Conservation (phyloP, 106 monocot genomes). For the Acorus calamus region DNA sequence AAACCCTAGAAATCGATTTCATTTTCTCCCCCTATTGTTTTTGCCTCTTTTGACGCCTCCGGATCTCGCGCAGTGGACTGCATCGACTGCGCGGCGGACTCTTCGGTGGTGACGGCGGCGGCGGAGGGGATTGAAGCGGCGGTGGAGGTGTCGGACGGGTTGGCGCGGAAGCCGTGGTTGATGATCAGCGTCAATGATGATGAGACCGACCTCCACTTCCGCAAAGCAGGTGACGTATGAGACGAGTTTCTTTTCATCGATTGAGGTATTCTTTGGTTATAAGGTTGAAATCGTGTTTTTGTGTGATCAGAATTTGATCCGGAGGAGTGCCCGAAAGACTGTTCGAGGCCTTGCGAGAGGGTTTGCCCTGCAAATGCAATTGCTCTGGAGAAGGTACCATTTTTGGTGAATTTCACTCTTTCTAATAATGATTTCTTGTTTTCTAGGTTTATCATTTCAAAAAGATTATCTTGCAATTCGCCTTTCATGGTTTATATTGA, state of each 20-base stretch:
- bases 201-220: slow-evolving; percentile 72
- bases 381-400: slow-evolving; percentile 21
- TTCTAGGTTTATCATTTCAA: too few species aligned
- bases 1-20: background rate
- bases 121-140: too few species aligned
- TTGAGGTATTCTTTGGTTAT: background rate
- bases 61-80: slow-evolving; percentile 55
- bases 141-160: too few species aligned
- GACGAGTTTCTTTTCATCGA: background rate
- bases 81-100: slow-evolving; percentile 86
- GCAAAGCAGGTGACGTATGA: slow-evolving; percentile 67
- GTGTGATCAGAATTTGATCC: slow-evolving; percentile 71
- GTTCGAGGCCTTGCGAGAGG: slow-evolving; percentile 72
- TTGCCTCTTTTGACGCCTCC: background rate
- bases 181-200: slow-evolving; percentile 97
- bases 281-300: background rate
- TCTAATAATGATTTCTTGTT: too few species aligned
- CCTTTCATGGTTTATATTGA: too few species aligned
- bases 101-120: slow-evolving; percentile 71
- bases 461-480: too few species aligned
- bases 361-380: slow-evolving; percentile 92
- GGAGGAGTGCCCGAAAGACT: slow-evolving; percentile 70
- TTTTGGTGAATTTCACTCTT: too few species aligned
- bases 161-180: slow-evolving; percentile 64
- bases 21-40: background rate